Evolutionary conservation across 441 rosid genomes (phyloP), one percentile per base, ranked within the genome.

Genomic region (Monsonia emarginata): DNA sequence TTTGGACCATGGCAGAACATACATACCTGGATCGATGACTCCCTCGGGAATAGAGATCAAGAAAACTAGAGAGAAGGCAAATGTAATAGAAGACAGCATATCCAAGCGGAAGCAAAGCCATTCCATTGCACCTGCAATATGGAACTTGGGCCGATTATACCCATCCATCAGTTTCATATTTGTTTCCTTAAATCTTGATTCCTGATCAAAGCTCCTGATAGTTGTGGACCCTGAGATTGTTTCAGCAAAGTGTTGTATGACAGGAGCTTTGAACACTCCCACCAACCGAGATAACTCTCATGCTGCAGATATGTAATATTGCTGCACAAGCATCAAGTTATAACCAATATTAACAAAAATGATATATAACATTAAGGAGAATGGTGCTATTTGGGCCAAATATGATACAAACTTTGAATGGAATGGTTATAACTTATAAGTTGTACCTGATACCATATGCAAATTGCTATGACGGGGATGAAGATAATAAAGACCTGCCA

Each of bases 391-490:
- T n/a, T n/a, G n/a, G n/a, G n/a, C n/a, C n/a, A n/a, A 32, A 5
- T 32, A 10, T 32, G 9, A 32, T 32, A 32, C 5, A 7, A 32
- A 32, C 5, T 4, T 32, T 5, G 4, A 32, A 5, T 5, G 9
- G 9, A 7, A 32, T 32, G 52, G 52, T 44, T 11, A 16, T 16
- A 13, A 44, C 5, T 44, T 0, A 1, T 13, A 44, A n/a, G n/a
- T n/a, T n/a, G n/a, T 83, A 89, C 98, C 98, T 88, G 91, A 66
- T 82, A 88, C 95, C 94, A 88, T 72, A 89, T 74, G 75, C 86
- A 81, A 77, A 76, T 68, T 67, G 88, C 74, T 70, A 88, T 74
- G 64, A 88, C 87, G 8, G 98, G 96, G 69, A 92, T 81, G 64
- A 84, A 92, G 63, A 87, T 82, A n/a, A 89, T 61, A 65, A 84